Evolutionary conservation across 768 basidiomycete species (phyloP).

Genomic region (Cystobasidium ongulense): DNA sequence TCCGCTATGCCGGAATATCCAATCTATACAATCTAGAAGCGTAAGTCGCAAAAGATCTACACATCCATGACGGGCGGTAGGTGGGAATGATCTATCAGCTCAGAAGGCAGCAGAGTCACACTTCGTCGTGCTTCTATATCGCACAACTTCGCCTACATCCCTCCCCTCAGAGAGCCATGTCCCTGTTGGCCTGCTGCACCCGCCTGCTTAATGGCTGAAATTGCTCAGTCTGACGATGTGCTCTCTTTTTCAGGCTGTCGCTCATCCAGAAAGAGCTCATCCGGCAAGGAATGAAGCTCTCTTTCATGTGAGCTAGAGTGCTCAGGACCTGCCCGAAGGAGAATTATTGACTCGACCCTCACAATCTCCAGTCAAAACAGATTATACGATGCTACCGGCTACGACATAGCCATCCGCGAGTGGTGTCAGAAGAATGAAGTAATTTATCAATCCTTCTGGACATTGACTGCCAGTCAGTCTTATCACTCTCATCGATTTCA

Average conservation of each 20-base stretch:
- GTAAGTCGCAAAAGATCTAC: neutral
- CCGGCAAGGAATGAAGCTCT: slow-evolving; percentile 52
- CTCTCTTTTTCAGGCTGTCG: slow-evolving; percentile 10
- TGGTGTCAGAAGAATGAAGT: slow-evolving; percentile 60
- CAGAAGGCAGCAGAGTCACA: too few relatives aligned
- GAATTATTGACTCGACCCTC: neutral
- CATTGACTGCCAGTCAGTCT: slow-evolving; percentile 47
- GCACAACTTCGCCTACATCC: too few relatives aligned
- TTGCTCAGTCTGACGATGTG: neutral
- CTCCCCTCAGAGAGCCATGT: too few relatives aligned
- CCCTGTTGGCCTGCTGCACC: too few relatives aligned
- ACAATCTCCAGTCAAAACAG: slow-evolving; percentile 52
- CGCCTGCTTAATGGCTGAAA: too few relatives aligned
- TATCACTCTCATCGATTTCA: neutral
- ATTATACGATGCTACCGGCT: slow-evolving; percentile 72
- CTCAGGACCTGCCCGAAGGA: neutral
- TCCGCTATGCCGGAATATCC: slow-evolving; percentile 50
- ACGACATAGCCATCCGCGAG: slow-evolving; percentile 59
- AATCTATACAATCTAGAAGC: slow-evolving; percentile 7
- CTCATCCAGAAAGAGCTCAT: slow-evolving; percentile 53
- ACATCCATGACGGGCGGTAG: too few relatives aligned
- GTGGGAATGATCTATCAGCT: too few relatives aligned
- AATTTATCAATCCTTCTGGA: slow-evolving; percentile 86
- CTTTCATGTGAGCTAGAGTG: slow-evolving; percentile 54
- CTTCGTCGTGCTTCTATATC: too few relatives aligned